Evolutionary conservation across 805 yeast genomes (phyloP).

Genomic region (Monosporozyma siamensis): DNA sequence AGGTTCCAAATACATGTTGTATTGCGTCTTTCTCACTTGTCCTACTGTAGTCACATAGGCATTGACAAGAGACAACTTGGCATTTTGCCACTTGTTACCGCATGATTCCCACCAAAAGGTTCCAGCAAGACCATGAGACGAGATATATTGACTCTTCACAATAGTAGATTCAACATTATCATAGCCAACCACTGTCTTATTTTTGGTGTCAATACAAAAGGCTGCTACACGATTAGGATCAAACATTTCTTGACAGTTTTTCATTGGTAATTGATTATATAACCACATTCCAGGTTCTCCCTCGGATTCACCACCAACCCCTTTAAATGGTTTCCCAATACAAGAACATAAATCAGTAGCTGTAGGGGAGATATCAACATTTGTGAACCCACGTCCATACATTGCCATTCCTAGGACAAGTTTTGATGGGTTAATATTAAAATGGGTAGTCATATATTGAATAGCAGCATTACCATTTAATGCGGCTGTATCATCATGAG

Average conservation of each 20-base stretch:
- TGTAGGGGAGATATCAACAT: conserved; percentile 19
- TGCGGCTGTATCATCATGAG: conserved; percentile 28
- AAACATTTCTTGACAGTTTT: conserved; percentile 36
- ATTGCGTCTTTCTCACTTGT: background rate
- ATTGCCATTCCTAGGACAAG: conserved; percentile 78
- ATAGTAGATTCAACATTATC: conserved; percentile 51
- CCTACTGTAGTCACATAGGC: conserved; percentile 18
- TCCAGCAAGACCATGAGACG: conserved; percentile 50
- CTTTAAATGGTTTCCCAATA: conserved; percentile 35
- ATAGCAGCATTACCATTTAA: conserved; percentile 45
- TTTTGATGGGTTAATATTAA: conserved; percentile 39
- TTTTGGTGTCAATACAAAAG: conserved; percentile 36
- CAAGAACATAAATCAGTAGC: conserved; percentile 13
- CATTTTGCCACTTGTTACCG: conserved; percentile 45
- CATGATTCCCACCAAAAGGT: conserved; percentile 95
- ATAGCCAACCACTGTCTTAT: conserved; percentile 44
- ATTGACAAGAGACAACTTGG: conserved; percentile 34
- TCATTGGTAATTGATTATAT: conserved; percentile 46
- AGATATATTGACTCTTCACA: conserved; percentile 53
- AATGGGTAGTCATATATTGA: conserved; percentile 32
- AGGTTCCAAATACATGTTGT: background rate
- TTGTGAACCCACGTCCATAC: conserved; percentile 56
- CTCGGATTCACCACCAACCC: conserved; percentile 36
- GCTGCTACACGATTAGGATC: conserved; percentile 49
- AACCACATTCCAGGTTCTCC: conserved; percentile 46